Evolutionary conservation across 345 rosid species (phyloP), one percentile per base, ranked within the genome.

Genomic region (Eucalyptus tenuipes): DNA sequence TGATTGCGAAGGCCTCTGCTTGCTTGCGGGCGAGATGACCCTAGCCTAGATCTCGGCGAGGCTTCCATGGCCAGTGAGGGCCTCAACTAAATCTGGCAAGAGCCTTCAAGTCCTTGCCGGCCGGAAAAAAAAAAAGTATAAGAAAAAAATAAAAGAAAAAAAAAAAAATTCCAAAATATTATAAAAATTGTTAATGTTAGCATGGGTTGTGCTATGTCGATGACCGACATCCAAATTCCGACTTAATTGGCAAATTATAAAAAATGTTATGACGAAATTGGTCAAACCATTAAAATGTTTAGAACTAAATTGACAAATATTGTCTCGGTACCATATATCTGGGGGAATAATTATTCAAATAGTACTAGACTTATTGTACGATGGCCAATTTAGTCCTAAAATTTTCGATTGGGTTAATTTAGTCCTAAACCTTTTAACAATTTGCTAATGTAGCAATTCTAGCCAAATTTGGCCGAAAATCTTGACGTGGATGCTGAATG

Each of bases 321-420:
- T 68, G 7, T 66, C 79, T 66, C 3, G 9, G 7, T 11, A 8
- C 10, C 79, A 31, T 31, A 66, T n/a, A n/a, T 66, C 10, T 14
- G 0, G 20, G 6, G 10, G 79, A 8, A 66, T 66, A 66, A 14
- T 66, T 66, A 66, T 29, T 66, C 10, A n/a, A 66, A 66, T 13
- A 7, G 6, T 31, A 66, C 12, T 33, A 33, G 17, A 33, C 24
- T 18, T 68, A 33, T 68, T 68, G 3, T 68, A 68, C 0, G 7
- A 5, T 3, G 1, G 4, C 8, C 1, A 33, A 33, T 71, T 71
- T 3, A 18, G 0, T 37, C 0, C 0, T 17, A 33, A 71, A 33
- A 1, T 71, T 33, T 33, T 33, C 7, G 33, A 71, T 71, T 17
- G 0, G 1, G 6, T 10, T 42, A 37, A 20, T 75, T 75, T 75